A percentile compares a stretch with the other conserved stretches of the same genome.
Evolutionary conservation across 2,329 filamentous ascomycete species (phyloP).

Genomic region (Huntiella omanensis): DNA sequence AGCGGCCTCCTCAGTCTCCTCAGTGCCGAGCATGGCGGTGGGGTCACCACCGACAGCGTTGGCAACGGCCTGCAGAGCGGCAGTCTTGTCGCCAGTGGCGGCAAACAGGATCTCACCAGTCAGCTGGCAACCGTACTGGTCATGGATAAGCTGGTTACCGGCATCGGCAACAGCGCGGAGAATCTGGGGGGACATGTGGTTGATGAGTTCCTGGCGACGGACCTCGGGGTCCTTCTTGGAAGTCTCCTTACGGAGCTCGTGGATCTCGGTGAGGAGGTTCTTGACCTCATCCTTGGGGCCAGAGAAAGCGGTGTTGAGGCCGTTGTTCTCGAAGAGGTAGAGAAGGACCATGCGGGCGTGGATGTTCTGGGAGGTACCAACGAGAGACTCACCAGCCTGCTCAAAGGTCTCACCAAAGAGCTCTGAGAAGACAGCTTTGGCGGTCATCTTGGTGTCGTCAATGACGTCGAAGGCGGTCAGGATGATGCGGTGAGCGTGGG

Average conservation of each 20-base stretch:
- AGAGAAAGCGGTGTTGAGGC: constrained; percentile 42
- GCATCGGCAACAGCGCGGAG: constrained; percentile 53
- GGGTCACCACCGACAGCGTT: constrained; percentile 40
- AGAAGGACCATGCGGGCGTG: constrained; percentile 50
- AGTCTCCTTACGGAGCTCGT: constrained; percentile 60
- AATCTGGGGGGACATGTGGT: constrained; percentile 54
- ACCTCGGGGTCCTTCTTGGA: constrained; percentile 79
- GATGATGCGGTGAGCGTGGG: constrained; percentile 61
- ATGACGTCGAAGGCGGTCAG: constrained; percentile 77
- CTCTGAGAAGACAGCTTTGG: constrained; percentile 75
- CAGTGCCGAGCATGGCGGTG: constrained; percentile 17
- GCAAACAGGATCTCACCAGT: constrained; percentile 66
- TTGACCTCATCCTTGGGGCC: constrained; percentile 44
- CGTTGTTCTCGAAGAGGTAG: constrained; percentile 58
- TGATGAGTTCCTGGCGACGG: constrained; percentile 58
- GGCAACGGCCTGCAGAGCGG: constrained; percentile 53
- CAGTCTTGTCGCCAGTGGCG: constrained; percentile 54
- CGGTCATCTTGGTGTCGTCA: constrained; percentile 78
- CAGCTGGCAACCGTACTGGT: constrained; percentile 73
- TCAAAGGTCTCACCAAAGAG: constrained; percentile 55
- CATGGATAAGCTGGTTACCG: constrained; percentile 48
- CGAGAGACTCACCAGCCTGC: constrained; percentile 42
- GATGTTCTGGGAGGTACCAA: constrained; percentile 44
- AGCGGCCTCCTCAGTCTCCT: constrained; percentile 15
- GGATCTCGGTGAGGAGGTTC: constrained; percentile 46